Conservation (phyloP, 2,329 filamentous ascomycete species). For the Claviceps digitariae region DNA sequence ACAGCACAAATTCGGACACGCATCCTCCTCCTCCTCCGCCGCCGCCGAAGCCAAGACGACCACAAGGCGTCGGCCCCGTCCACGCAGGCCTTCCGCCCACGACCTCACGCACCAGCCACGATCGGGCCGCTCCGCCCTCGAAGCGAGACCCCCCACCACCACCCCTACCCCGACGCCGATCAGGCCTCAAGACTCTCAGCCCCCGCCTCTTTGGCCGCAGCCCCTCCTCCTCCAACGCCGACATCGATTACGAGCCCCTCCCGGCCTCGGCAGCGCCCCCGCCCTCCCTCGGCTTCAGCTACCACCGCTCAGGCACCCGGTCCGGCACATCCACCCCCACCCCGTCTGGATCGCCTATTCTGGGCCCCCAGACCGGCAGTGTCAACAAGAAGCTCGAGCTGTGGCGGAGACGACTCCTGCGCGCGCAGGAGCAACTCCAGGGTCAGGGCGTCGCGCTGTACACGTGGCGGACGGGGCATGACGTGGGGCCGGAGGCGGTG, state of each 20-base stretch:
- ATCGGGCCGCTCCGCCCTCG: conserved; percentile 7
- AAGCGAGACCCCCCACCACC: conserved; percentile 24
- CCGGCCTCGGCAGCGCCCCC: conserved; percentile 17
- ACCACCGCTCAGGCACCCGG: conserved; percentile 15
- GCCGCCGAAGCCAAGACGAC: conserved; percentile 23
- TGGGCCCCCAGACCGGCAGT: conserved; percentile 16
- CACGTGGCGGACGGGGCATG: conserved; percentile 59
- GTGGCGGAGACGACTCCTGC: conserved; percentile 54
- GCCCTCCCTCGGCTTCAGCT: conserved; percentile 8
- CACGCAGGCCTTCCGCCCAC: conserved; percentile 23
- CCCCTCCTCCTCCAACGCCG: conserved; percentile 22
- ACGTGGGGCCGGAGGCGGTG: conserved; percentile 54
- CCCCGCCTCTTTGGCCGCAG: conserved; percentile 19
- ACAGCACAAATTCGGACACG: conserved; percentile 2
- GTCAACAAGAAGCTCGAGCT: conserved; percentile 57
- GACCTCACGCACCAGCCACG: conserved; percentile 10
- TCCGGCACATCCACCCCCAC: conserved; percentile 11
- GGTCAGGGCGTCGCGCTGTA: conserved; percentile 52
- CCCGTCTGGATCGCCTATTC: conserved; percentile 21
- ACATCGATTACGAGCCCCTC: conserved; percentile 28
- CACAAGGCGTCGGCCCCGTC: conserved; percentile 11
- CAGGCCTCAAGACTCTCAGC: conserved; percentile 22
- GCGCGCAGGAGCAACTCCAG: conserved; percentile 51
- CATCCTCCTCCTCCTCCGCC: conserved; percentile 6
- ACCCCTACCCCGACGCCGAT: conserved; percentile 33